Conservation (phyloP, 495 filamentous ascomycete genomes). For the Lentithecium fluviatile region DNA sequence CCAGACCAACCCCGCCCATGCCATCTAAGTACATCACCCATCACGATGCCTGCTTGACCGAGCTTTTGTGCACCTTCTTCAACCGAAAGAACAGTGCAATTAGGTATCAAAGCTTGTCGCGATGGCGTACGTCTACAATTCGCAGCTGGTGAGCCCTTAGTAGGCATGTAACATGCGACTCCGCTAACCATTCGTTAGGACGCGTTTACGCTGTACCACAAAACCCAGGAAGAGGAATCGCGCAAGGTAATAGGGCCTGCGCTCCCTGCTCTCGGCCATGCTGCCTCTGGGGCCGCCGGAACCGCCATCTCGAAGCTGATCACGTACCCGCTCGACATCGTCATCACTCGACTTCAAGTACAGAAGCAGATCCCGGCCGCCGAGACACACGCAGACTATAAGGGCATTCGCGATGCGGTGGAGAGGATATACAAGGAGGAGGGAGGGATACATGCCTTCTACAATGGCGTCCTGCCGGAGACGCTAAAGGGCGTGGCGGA, state of each 20-base stretch:
- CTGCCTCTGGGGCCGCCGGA: conserved; percentile 74
- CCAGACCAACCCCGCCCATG: conserved; percentile 8
- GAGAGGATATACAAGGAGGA: conserved; percentile 68
- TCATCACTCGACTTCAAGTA: conserved; percentile 80
- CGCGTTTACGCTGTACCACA: conserved; percentile 43
- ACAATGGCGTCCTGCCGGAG: conserved; percentile 70
- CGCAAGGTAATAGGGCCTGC: conserved; percentile 40
- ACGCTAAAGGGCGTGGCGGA: conserved; percentile 71
- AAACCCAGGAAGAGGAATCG: conserved; percentile 33
- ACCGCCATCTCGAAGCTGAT: conserved; percentile 72
- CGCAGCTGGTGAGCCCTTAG: conserved; percentile 22
- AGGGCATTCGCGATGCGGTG: conserved; percentile 64
- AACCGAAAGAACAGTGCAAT: neutral
- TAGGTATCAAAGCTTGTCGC: neutral
- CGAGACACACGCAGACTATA: conserved; percentile 50
- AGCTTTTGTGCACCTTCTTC: neutral
- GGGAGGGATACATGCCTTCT: conserved; percentile 70
- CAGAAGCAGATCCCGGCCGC: conserved; percentile 59
- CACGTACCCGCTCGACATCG: conserved; percentile 82
- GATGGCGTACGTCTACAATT: conserved; percentile 34
- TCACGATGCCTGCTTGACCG: conserved; percentile 13
- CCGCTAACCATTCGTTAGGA: conserved; percentile 34
- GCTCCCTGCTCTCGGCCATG: conserved; percentile 86
- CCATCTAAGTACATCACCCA: conserved; percentile 4
- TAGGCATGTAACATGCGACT: neutral